phyloP scores from a whole-genome alignment of 345 rosid genomes.

The Kandelia obovata region DNA sequence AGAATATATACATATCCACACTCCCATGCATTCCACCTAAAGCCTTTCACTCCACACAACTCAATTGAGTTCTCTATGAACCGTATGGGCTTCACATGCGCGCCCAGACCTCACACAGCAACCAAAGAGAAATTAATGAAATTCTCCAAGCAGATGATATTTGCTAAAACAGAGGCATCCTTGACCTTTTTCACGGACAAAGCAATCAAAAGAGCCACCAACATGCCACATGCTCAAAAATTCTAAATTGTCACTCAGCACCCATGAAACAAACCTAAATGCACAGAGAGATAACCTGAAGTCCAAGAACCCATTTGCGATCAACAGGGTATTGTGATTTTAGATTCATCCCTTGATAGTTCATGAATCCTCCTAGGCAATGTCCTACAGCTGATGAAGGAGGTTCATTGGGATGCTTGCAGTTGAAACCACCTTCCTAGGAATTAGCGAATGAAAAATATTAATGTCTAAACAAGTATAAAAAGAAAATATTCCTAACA shows the following conservation, averaged over 20 bases:
- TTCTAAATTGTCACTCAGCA: not conserved
- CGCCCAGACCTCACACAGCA: not conserved
- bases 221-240: not conserved
- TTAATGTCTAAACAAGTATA: not conserved
- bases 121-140: not conserved
- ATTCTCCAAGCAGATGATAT: not conserved
- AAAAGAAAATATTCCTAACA: not conserved
- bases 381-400: conserved; percentile 52
- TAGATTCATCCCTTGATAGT: conserved; percentile 64
- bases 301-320: conserved; percentile 94
- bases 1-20: not conserved
- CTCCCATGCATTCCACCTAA: no score
- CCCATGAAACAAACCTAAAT: not conserved
- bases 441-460: conserved; percentile 2
- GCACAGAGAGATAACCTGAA: conserved; percentile 56
- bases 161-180: not conserved
- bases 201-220: not conserved
- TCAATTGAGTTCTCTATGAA: not conserved
- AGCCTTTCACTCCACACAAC: no score
- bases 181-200: not conserved
- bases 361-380: conserved; percentile 64
- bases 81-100: not conserved
- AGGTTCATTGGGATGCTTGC: conserved; percentile 57
- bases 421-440: conserved; percentile 69
- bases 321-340: conserved; percentile 56